Conservation (phyloP, 2,329 filamentous ascomycete genomes). For the Colletotrichum costaricense region DNA sequence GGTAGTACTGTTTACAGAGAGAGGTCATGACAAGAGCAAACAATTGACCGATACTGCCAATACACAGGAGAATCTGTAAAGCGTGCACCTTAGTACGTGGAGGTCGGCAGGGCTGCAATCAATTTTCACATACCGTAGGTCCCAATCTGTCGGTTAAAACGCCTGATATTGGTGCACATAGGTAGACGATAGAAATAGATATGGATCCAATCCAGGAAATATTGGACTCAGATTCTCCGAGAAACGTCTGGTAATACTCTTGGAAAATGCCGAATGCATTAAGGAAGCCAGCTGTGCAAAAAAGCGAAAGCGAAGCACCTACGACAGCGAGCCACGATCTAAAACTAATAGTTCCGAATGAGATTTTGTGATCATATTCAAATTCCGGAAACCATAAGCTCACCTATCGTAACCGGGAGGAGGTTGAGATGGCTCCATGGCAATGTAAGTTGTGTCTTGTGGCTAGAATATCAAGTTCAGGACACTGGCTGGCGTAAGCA, state of each 20-base stretch:
- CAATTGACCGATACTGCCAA: conserved; percentile 53
- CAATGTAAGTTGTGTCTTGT: background rate
- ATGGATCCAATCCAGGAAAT: conserved; percentile 60
- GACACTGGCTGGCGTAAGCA: too few species aligned
- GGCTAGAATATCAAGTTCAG: background rate
- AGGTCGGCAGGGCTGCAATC: conserved; percentile 41
- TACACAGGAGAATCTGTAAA: conserved; percentile 55
- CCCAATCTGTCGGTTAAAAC: conserved; percentile 54
- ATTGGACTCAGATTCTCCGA: conserved; percentile 17
- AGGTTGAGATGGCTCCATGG: conserved; percentile 7
- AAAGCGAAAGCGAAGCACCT: conserved; percentile 39
- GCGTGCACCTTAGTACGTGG: conserved; percentile 54
- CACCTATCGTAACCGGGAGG: conserved; percentile 21
- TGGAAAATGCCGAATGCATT: conserved; percentile 55
- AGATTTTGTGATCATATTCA: background rate
- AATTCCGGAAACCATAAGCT: too few species aligned
- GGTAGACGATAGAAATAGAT: conserved; percentile 56
- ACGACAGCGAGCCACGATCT: conserved; percentile 39
- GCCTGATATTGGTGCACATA: conserved; percentile 43
- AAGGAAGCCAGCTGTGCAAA: conserved; percentile 46
- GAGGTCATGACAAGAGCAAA: conserved; percentile 30
- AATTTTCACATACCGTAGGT: conserved; percentile 42
- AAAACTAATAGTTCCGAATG: background rate
- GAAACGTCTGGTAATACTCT: conserved; percentile 57
- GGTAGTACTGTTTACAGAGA: conserved; percentile 49